Evolutionary conservation across 2,329 filamentous ascomycete genomes (phyloP), one percentile per base, ranked within the genome.

Genomic region (Pseudopithomyces chartarum): DNA sequence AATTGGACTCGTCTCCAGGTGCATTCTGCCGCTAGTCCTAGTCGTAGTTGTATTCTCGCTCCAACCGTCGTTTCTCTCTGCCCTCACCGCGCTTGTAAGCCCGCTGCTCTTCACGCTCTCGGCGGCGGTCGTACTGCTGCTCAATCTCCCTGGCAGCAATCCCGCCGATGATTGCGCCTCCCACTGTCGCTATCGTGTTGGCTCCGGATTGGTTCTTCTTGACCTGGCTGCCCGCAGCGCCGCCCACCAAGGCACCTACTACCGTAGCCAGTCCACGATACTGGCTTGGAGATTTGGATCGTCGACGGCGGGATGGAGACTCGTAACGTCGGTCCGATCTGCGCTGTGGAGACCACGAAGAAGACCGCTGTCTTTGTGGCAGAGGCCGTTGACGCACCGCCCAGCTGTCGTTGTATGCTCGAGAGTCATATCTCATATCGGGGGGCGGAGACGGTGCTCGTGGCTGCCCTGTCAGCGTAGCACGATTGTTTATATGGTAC

Each of bases 121-220:
- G 55, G 12, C 55, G 52, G 34, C 57, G 58, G n/a, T 67, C 69
- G 47, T 65, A 71, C 29, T 58, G 52, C 54, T 70, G 68, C 46
- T 71, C 64, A 0, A 56, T 58, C 48, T 74, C 69, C 38, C 67
- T 61, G 7, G 64, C 72, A 15, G 68, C 70, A 2, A 76, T 50
- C 0, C 73, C 73, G 7, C 74, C 74, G 13, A 75, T 57, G 5
- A 76, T 66, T 11, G 74, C 74, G 2, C 73, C 71, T 6, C 59
- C 71, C 15, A 76, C 62, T 2, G 73, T 74, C 3, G 70, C 65
- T 26, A 69, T 56, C 1, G 65, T 70, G 29, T 61, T 60, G 11
- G 56, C 44, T 29, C 60, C n/a, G 2, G 39, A 40, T 12, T 73
- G 65, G 34, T 63, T 66, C 56, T 68, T 69, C 40, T 65, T 68